Evolutionary conservation across 176 grass and related monocot genomes (phyloP).

Genomic region (Calamus simplicifolius): DNA sequence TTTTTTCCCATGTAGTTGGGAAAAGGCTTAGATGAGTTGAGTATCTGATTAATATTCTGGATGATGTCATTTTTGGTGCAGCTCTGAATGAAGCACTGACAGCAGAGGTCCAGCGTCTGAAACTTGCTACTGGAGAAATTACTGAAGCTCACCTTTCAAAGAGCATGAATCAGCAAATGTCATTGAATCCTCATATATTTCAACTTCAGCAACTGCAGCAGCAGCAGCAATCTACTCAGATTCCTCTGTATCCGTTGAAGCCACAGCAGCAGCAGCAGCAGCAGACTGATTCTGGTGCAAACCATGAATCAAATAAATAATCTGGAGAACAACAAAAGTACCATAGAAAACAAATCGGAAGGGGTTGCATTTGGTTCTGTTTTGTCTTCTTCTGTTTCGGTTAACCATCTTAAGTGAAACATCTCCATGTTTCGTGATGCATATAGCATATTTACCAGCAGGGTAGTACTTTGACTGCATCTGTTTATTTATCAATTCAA

Average conservation of each 20-base stretch:
- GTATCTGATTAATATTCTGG: constrained; percentile 1
- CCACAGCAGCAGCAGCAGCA: background rate
- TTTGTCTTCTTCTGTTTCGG: too few relatives aligned
- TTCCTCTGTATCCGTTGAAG: constrained; percentile 1
- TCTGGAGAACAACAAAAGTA: too few relatives aligned
- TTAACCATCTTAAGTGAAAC: too few relatives aligned
- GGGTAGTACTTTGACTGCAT: too few relatives aligned
- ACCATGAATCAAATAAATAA: too few relatives aligned
- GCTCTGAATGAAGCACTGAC: constrained; percentile 84
- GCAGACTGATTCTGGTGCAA: background rate
- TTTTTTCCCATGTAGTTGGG: too few relatives aligned
- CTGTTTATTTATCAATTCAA: too few relatives aligned
- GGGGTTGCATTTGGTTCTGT: too few relatives aligned
- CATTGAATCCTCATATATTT: constrained; percentile 72
- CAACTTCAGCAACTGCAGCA: constrained; percentile 72
- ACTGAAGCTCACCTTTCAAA: constrained; percentile 45
- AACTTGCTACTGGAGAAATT: constrained; percentile 65
- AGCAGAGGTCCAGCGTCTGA: constrained; percentile 69
- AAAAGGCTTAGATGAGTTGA: too few relatives aligned
- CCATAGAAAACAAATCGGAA: too few relatives aligned
- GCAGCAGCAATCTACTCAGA: constrained; percentile 12
- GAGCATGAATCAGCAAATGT: constrained; percentile 45
- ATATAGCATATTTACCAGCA: too few relatives aligned
- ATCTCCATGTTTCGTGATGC: too few relatives aligned
- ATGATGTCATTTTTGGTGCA: constrained; percentile 23